Conservation (phyloP, 768 basidiomycete genomes). For the Russula griseocarnosa region DNA sequence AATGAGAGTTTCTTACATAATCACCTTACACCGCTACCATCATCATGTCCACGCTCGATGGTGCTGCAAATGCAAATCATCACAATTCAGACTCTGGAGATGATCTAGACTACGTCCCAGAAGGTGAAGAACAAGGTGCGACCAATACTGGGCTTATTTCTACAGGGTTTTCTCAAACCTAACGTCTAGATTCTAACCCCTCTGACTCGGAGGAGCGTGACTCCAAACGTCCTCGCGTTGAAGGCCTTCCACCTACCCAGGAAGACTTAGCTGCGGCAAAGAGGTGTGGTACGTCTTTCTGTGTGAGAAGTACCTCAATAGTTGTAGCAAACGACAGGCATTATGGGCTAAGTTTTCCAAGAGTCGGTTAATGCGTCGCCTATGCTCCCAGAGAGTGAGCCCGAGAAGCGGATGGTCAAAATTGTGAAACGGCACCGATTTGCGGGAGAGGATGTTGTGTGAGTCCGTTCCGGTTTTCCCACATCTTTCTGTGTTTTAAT, state of each 20-base stretch:
- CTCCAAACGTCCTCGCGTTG: conserved; percentile 36
- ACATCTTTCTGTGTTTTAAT: conserved; percentile 8
- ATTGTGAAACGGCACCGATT: conserved; percentile 67
- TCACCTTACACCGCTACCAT: not conserved
- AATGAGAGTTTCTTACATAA: conserved; percentile 23
- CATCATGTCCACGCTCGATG: conserved; percentile 8
- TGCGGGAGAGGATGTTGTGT: conserved; percentile 75
- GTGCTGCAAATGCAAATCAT: conserved; percentile 26
- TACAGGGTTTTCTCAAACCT: not conserved
- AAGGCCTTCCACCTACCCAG: conserved; percentile 30
- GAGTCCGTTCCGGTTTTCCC: conserved; percentile 33
- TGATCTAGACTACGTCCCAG: conserved; percentile 67
- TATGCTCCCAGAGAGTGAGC: conserved; percentile 26
- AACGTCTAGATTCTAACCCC: conserved; percentile 37
- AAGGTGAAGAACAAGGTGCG: conserved; percentile 38
- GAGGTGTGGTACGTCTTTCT: conserved; percentile 8
- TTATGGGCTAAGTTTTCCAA: conserved; percentile 75
- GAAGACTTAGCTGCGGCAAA: conserved; percentile 47
- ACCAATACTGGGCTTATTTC: not conserved
- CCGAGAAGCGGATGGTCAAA: conserved; percentile 49
- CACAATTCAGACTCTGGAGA: conserved; percentile 59
- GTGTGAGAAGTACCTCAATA: conserved; percentile 9
- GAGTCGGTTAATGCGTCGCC: conserved; percentile 47
- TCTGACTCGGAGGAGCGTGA: conserved; percentile 41
- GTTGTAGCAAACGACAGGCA: conserved; percentile 51